phyloP scores from a whole-genome alignment of 495 filamentous ascomycete genomes.

The Pseudevernia furfuracea region DNA sequence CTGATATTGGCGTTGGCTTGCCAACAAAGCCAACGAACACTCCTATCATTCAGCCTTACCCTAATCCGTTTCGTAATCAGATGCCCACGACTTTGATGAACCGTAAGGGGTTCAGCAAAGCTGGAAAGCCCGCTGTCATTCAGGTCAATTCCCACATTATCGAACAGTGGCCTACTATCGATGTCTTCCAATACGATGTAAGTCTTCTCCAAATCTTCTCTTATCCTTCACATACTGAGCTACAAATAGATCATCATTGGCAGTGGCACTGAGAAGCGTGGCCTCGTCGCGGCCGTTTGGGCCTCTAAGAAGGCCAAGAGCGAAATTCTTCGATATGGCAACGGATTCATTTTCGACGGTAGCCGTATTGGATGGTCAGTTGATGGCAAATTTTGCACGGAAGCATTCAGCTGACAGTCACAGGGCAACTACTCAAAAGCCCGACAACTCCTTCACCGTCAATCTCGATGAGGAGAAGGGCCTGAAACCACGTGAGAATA shows the following conservation, averaged over 20 bases:
- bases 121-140: conserved; percentile 52
- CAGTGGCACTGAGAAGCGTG: conserved; percentile 51
- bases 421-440: conserved; percentile 27
- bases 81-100: conserved; percentile 30
- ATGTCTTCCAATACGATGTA: conserved; percentile 82
- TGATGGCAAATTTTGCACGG: conserved; percentile 25
- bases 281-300: conserved; percentile 68
- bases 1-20: not conserved
- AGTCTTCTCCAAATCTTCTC: conserved; percentile 31
- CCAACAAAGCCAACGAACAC: not conserved
- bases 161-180: conserved; percentile 39
- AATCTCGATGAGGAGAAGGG: conserved; percentile 60
- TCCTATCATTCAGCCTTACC: not conserved
- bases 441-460: conserved; percentile 42
- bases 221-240: not conserved
- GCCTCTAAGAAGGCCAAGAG: conserved; percentile 48
- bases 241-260: conserved; percentile 52
- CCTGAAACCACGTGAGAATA: conserved; percentile 24
- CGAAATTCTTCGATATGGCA: conserved; percentile 33
- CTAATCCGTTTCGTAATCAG: conserved; percentile 19
- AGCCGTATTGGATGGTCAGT: conserved; percentile 69
- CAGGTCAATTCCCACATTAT: conserved; percentile 70
- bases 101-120: conserved; percentile 49
- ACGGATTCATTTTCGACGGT: conserved; percentile 67
- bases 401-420: conserved; percentile 23